phyloP scores from a whole-genome alignment of 2,329 filamentous ascomycete genomes.

The Ilyonectria robusta region DNA sequence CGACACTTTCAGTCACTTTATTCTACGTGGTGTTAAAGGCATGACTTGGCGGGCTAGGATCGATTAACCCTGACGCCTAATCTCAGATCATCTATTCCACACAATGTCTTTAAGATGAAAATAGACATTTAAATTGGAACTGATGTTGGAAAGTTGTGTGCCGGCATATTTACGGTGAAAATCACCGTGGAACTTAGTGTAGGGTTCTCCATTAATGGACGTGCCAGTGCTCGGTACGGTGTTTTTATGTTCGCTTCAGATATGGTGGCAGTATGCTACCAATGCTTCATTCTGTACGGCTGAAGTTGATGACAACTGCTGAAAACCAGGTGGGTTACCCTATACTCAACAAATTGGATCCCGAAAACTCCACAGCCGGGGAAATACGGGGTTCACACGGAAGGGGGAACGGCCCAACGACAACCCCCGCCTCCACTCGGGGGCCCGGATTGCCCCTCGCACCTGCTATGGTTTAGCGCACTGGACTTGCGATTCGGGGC shows the following conservation, averaged over 20 bases:
- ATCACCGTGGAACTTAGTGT: too few relatives aligned
- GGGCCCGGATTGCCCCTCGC: constrained; percentile 49
- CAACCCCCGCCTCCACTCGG: not conserved
- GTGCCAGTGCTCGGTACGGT: too few relatives aligned
- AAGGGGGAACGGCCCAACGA: not conserved
- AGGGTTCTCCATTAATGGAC: too few relatives aligned
- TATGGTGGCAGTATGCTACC: too few relatives aligned
- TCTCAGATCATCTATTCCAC: not conserved
- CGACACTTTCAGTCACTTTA: constrained; percentile 6
- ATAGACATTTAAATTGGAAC: constrained; percentile 1
- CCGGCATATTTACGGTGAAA: not conserved
- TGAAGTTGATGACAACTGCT: too few relatives aligned
- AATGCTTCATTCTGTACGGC: too few relatives aligned
- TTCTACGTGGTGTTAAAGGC: not conserved
- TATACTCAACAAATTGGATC: too few relatives aligned
- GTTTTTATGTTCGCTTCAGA: too few relatives aligned
- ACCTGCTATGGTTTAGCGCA: constrained; percentile 47
- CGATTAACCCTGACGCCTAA: not conserved
- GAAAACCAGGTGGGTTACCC: too few relatives aligned
- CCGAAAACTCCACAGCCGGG: too few relatives aligned
- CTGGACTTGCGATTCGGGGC: constrained; percentile 5
- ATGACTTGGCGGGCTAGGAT: not conserved
- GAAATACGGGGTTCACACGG: not conserved
- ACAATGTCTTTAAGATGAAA: not conserved
- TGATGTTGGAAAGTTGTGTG: not conserved